Base-by-base conservation (phyloP, 2,329 filamentous ascomycete genomes). In the Cordyceps fumosorosea region DNA sequence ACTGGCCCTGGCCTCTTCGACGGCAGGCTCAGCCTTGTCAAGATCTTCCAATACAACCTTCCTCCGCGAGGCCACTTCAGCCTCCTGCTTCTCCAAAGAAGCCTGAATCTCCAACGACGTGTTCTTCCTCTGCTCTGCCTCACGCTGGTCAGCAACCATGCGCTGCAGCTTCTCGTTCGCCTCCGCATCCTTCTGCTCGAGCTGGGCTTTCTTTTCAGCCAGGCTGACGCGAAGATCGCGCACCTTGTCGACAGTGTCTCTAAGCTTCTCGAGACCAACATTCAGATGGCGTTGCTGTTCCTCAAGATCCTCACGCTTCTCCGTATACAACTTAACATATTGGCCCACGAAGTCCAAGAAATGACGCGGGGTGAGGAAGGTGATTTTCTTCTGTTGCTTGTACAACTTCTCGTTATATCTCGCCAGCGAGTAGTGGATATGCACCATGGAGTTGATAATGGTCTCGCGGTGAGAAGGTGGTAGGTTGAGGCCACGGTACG, bases 221-320 rank as follows among this genome's bases (percentile, higher is more conserved):
- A 99, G 82, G 75, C 92, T 97, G 67, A 85, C 88, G 69, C 93
- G 88, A 64, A 99, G 82, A 74, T 98, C 93, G 64, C 91, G 88
- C 62, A 99, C 95, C 79, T 99, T 98, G 75, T 96, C 92, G 24
- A 98, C 93, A 2, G 95, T 99, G 76, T 98, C 95, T 68, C 91
- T 86, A 32, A 99, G 81, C 75, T 99, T 99, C 79, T 99, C 95
- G 2, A 99, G 84, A 81, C 95, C 96, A 62, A 98, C 93, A 70
- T 99, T 99, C 65, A 99, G 82, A 83, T 99, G 95, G 34, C 95
- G 89, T 73, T 99, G 95, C 75, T 99, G 95, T 73, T 99, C 95
- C 75, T 99, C 95, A 1, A 99, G 84, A 72, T 99, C 95, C 74
- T 98, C 95, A 12, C 96, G 90, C 80, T 99, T 99, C 76, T 99